Percentiles rank a stretch among this genome's conserved stretches.
These are phyloP conservation scores for Mallotus nudiflorus DNA, from an alignment of 345 rosid species.

Conservation along the genomic window DNA sequence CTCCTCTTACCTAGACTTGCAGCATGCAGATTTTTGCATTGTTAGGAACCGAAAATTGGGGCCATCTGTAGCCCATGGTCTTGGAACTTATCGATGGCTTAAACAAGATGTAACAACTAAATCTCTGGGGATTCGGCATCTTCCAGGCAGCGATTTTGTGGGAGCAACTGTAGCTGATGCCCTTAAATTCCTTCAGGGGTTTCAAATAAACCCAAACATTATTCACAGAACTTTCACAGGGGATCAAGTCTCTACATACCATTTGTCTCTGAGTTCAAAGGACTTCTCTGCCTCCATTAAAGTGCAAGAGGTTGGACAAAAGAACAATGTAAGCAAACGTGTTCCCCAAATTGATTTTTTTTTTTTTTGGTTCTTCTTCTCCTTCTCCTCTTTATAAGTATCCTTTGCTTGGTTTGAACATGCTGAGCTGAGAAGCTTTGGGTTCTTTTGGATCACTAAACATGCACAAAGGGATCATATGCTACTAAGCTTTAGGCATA, in stretches of 20 bases:
- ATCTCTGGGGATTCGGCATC: conserved; percentile 50
- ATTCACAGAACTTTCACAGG: conserved; percentile 41
- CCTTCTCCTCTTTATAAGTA: not conserved
- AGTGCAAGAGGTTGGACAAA: conserved; percentile 51
- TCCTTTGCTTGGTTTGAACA: not conserved
- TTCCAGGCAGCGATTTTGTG: conserved; percentile 48
- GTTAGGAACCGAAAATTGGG: conserved; percentile 36
- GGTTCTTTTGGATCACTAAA: not conserved
- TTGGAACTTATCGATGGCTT: conserved; percentile 91
- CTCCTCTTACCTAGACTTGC: conserved; percentile 71
- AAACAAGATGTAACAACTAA: conserved; percentile 63
- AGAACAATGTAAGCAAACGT: conserved; percentile 44
- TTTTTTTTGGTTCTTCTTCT: not conserved
- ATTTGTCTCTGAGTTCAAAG: conserved; percentile 45
- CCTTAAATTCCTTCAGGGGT: conserved; percentile 45
- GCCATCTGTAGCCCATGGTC: conserved; percentile 75
- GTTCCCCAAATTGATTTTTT: not conserved
- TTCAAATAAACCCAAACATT: conserved; percentile 52
- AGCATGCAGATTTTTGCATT: conserved; percentile 44
- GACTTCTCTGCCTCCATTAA: conserved; percentile 52
- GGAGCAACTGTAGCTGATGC: conserved; percentile 69
- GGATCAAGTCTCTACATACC: conserved; percentile 48
- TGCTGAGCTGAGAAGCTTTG: conserved; percentile 6
- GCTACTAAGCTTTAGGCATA: not conserved
- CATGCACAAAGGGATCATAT: not conserved